Evolutionary conservation across 192 early-diverging fungal genomes (phyloP), one percentile per base, ranked within the genome.

Genomic region (Coemansia sp.): DNA sequence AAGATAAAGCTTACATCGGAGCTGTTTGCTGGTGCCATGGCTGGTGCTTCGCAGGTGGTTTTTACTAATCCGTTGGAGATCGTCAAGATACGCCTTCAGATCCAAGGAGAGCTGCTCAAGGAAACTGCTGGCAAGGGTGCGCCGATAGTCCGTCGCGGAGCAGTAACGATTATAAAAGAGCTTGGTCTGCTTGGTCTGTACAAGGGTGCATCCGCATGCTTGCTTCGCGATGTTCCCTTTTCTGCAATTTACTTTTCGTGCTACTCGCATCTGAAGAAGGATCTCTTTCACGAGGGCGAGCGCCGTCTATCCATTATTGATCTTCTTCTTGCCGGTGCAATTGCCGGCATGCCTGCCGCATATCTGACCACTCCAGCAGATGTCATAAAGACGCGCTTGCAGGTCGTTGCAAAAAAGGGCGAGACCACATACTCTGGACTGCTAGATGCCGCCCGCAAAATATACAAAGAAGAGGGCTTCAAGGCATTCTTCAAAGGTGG

Each of bases 21-120:
- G 83, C 86, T 96, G 69, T 61, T 96, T 69, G 90, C 93, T 50
- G 96, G 96, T 72, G 88, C 87, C 70, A 72, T 86, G 56, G 96
- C 96, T 56, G 96, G 96, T 77, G 92, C 81, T 49, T 92, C 87
- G 52, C 92, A 93, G 77, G 92, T 93, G 15, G 85, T 98, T 8
- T 98, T 98, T 74, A 98, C 97, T 53, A 97, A 98, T 67, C 97
- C 97, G 38, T 77, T 98, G 66, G 97, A 98, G 83, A 98, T 98
- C 77, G 97, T 98, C 83, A 98, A 98, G 85, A 98, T 98, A 80
- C 92, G 94, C 60, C 88, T 98, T 64, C 97, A 98, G 81, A 85
- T 91, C 37, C 91, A 92, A 71, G 92, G 92, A 71, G 92, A 93
- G 77, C 79, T 88, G 49, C 74, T 82, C 62, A 78, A 81, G 64